These are phyloP conservation scores for Claviceps cyperi DNA, from an alignment of 2,329 filamentous ascomycete genomes.

Conservation along the genomic window DNA sequence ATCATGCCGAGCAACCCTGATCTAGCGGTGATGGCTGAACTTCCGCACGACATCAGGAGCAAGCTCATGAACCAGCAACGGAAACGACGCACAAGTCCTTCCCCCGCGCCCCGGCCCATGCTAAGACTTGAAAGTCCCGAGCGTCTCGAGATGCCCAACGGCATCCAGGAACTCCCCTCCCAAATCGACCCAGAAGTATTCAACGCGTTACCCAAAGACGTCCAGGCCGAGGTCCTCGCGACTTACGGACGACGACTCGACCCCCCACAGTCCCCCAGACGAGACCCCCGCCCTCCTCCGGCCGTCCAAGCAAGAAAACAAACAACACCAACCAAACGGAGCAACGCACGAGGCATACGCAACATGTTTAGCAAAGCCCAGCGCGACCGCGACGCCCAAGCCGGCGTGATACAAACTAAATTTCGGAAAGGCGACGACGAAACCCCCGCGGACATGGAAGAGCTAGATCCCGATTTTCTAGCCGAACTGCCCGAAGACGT, in stretches of 20 bases:
- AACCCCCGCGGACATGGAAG: slow-evolving; percentile 21
- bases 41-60: slow-evolving; percentile 70
- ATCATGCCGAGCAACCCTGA: slow-evolving; percentile 76
- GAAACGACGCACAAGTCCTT: slow-evolving; percentile 12
- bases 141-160: slow-evolving; percentile 1
- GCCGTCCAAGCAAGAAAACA: slow-evolving; percentile 32
- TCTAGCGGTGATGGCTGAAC: slow-evolving; percentile 63
- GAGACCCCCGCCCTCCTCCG: slow-evolving; percentile 32
- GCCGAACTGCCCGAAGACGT: slow-evolving; percentile 72
- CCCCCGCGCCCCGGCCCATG: slow-evolving; percentile 5
- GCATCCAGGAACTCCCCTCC: slow-evolving; percentile 42
- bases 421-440: slow-evolving; percentile 33
- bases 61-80: slow-evolving; percentile 54
- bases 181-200: slow-evolving; percentile 80
- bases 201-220: slow-evolving; percentile 66
- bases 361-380: slow-evolving; percentile 30
- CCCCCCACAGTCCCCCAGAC: slow-evolving; percentile 36
- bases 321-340: slow-evolving; percentile 53
- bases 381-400: slow-evolving; percentile 37
- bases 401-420: slow-evolving; percentile 57
- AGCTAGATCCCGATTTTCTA: slow-evolving; percentile 59
- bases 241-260: slow-evolving; percentile 40
- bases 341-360: slow-evolving; percentile 26
- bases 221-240: slow-evolving; percentile 69
- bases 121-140: slow-evolving; percentile 26